These are phyloP conservation scores for Torulaspora quercuum DNA, from an alignment of 805 yeast species.

Conservation along the genomic window DNA sequence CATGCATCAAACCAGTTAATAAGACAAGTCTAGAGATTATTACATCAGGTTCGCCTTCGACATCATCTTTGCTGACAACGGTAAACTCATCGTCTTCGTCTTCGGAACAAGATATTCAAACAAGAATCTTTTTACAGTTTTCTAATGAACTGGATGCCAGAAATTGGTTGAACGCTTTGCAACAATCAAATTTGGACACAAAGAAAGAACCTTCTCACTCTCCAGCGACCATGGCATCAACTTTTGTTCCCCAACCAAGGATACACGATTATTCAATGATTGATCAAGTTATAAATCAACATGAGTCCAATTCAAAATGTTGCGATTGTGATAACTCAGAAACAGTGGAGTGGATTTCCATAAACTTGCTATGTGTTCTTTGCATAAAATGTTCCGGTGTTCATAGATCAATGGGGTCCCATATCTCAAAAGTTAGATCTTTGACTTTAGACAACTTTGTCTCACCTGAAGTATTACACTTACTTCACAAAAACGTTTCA, in stretches of 20 bases:
- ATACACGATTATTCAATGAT: slow-evolving; percentile 10
- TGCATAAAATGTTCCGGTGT: slow-evolving; percentile 86
- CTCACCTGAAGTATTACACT: slow-evolving; percentile 52
- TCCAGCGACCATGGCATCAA: background rate
- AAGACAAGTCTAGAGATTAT: slow-evolving; percentile 58
- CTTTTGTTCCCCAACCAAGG: background rate
- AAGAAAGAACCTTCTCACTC: slow-evolving; percentile 4
- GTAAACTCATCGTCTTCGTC: slow-evolving; percentile 9
- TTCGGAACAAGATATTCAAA: slow-evolving; percentile 27
- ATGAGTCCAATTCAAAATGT: slow-evolving; percentile 60
- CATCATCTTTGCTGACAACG: slow-evolving; percentile 33
- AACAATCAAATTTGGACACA: slow-evolving; percentile 7
- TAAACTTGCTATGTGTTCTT: slow-evolving; percentile 64
- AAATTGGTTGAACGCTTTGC: slow-evolving; percentile 42
- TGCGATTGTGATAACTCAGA: slow-evolving; percentile 71
- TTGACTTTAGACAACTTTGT: slow-evolving; percentile 67
- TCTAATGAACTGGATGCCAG: slow-evolving; percentile 62
- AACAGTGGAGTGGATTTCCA: slow-evolving; percentile 80
- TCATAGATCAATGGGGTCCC: slow-evolving; percentile 84
- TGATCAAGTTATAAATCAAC: slow-evolving; percentile 32
- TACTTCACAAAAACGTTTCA: slow-evolving; percentile 51
- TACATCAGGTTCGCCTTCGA: slow-evolving; percentile 45
- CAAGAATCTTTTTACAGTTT: slow-evolving; percentile 53
- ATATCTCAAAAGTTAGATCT: slow-evolving; percentile 73
- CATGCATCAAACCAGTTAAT: slow-evolving; percentile 49